These are phyloP conservation scores for Debaryomyces sp. DNA, from an alignment of 1,139 yeast genomes.

Conservation along the genomic window DNA sequence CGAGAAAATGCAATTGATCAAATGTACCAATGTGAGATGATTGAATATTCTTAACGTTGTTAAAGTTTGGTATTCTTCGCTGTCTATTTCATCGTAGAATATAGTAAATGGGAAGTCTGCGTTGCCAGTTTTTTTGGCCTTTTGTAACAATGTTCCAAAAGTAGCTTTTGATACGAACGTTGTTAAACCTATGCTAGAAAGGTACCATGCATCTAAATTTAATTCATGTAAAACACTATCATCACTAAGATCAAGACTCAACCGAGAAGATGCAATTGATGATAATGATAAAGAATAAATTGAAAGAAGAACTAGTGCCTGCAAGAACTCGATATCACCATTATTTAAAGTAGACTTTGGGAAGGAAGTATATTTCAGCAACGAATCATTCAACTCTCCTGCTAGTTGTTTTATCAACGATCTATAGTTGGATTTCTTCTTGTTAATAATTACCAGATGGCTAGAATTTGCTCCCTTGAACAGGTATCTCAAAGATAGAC, in stretches of 20 bases:
- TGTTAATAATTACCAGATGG: constrained; percentile 17
- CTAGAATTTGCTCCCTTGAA: constrained; percentile 28
- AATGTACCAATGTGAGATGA: constrained; percentile 70
- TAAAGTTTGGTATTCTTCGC: constrained; percentile 51
- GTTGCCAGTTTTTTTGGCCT: background rate
- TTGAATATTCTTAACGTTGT: constrained; percentile 68
- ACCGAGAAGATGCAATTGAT: constrained; percentile 35
- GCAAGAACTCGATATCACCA: constrained; percentile 61
- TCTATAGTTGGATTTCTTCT: constrained; percentile 25
- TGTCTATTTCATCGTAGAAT: constrained; percentile 32
- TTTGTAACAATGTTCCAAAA: constrained; percentile 30
- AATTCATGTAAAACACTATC: constrained; percentile 6
- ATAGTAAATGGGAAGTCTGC: constrained; percentile 26
- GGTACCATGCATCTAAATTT: constrained; percentile 60
- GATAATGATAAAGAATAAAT: constrained; percentile 63
- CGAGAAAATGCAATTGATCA: constrained; percentile 66
- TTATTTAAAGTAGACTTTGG: constrained; percentile 15
- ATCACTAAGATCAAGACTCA: background rate
- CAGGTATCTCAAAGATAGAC: constrained; percentile 57
- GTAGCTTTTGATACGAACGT: constrained; percentile 54
- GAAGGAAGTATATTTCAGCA: constrained; percentile 32
- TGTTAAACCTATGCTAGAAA: constrained; percentile 60
- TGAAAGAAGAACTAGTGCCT: constrained; percentile 62
- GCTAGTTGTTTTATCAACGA: constrained; percentile 32
- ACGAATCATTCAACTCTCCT: constrained; percentile 47